Evolutionary conservation across 371 early-diverging fungal species (phyloP).

Genomic region (Mortierella sp.): DNA sequence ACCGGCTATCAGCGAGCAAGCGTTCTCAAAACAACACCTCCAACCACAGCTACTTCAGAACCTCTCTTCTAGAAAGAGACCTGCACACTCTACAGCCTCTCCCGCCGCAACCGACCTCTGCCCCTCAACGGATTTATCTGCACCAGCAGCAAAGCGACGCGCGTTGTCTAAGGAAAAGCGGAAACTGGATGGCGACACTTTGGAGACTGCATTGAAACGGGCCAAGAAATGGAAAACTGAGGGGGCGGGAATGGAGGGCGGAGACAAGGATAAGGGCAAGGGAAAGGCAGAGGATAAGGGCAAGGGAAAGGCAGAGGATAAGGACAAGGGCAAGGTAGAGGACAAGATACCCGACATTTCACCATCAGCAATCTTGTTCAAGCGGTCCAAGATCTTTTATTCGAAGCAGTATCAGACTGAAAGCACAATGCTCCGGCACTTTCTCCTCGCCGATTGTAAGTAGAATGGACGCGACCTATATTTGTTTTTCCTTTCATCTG

Average conservation of each 20-base stretch:
- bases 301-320: neutral
- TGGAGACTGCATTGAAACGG: neutral
- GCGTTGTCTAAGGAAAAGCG: neutral
- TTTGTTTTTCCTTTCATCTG: neutral
- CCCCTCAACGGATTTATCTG: neutral
- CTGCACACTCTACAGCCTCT: neutral
- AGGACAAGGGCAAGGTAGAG: neutral
- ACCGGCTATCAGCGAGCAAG: conserved; percentile 31
- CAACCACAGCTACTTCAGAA: conserved; percentile 3
- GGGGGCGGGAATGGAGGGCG: neutral
- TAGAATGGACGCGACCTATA: neutral
- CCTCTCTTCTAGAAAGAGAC: conserved; percentile 15
- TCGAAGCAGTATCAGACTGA: conserved; percentile 22
- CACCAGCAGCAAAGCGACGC: neutral
- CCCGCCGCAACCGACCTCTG: neutral
- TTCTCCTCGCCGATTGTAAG: conserved; percentile 29
- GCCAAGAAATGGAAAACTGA: neutral
- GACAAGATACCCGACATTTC: neutral
- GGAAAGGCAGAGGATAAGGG: neutral
- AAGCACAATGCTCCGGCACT: conserved; percentile 20
- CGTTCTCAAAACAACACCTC: conserved; percentile 8
- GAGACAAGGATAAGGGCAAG: neutral
- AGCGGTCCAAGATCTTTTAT: conserved; percentile 31
- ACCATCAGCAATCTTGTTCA: conserved; percentile 21
- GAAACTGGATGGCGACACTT: neutral